Evolutionary conservation across 1,284 basidiomycete species (phyloP).

Genomic region (Cryptococcus sp.): DNA sequence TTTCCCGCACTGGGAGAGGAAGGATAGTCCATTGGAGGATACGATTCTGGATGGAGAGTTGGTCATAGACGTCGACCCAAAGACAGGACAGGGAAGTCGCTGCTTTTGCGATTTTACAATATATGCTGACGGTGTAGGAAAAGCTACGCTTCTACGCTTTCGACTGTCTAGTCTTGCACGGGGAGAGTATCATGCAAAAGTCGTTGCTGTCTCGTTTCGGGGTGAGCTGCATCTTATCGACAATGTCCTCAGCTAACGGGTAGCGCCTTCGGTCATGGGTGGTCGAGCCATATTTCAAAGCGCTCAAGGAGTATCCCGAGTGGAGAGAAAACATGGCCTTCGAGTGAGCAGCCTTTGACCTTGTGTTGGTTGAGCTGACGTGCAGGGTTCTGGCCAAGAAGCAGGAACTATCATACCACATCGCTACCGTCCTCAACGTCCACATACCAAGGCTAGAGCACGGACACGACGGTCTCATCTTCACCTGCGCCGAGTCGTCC

Average conservation of each 20-base stretch:
- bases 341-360: conserved; percentile 55
- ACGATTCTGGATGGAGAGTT: conserved; percentile 93
- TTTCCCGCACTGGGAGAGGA: conserved; percentile 80
- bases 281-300: conserved; percentile 69
- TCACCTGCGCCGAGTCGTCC: conserved; percentile 79
- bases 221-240: conserved; percentile 50
- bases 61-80: conserved; percentile 80
- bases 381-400: conserved; percentile 76
- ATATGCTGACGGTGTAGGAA: conserved; percentile 52
- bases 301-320: conserved; percentile 60
- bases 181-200: conserved; percentile 77
- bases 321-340: conserved; percentile 66
- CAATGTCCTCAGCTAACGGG: conserved; percentile 6
- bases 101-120: conserved; percentile 7
- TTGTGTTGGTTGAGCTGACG: neutral
- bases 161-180: conserved; percentile 84
- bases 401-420: conserved; percentile 82
- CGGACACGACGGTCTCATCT: conserved; percentile 94
- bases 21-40: conserved; percentile 60
- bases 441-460: conserved; percentile 87
- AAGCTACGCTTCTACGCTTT: conserved; percentile 80
- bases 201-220: conserved; percentile 84
- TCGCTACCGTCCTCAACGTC: conserved; percentile 74
- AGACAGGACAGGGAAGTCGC: conserved; percentile 57
- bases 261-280: conserved; percentile 81